Conservation (phyloP, 192 early-diverging fungal genomes). For the Coemansia guatemalensis region DNA sequence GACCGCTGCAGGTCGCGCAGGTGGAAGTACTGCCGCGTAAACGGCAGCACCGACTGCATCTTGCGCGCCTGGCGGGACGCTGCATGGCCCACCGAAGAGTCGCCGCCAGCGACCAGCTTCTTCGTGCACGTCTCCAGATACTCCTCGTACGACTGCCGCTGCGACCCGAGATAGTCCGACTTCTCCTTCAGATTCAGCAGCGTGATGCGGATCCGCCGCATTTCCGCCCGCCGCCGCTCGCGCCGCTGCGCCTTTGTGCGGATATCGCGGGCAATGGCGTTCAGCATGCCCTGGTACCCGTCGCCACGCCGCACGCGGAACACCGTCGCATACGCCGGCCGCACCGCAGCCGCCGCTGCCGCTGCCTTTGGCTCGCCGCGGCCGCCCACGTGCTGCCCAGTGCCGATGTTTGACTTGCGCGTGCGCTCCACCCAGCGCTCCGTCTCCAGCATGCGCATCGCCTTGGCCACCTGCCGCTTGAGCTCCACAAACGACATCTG, state of each 20-base stretch:
- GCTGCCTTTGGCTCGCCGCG: background rate
- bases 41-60: slow-evolving; percentile 69
- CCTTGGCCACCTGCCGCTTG: slow-evolving; percentile 78
- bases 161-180: slow-evolving; percentile 75
- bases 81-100: slow-evolving; percentile 55
- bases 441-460: slow-evolving; percentile 79
- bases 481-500: slow-evolving; percentile 71
- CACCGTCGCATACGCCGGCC: slow-evolving; percentile 46
- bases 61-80: slow-evolving; percentile 52
- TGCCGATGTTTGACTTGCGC: slow-evolving; percentile 57
- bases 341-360: slow-evolving; percentile 12
- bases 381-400: slow-evolving; percentile 16
- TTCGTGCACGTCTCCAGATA: slow-evolving; percentile 90
- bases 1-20: slow-evolving; percentile 78
- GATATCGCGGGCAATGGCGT: slow-evolving; percentile 90
- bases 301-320: slow-evolving; percentile 61
- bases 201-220: slow-evolving; percentile 74
- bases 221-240: slow-evolving; percentile 70
- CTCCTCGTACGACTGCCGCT: slow-evolving; percentile 86
- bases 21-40: slow-evolving; percentile 96
- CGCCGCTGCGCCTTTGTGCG: slow-evolving; percentile 87
- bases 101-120: slow-evolving; percentile 67
- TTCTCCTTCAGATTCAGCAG: slow-evolving; percentile 85
- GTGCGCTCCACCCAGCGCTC: slow-evolving; percentile 65
- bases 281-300: slow-evolving; percentile 92